Percentiles rank a stretch among this genome's conserved stretches.
These are phyloP conservation scores for Mallotus nudiflorus DNA, from an alignment of 345 rosid genomes.

Conservation along the genomic window DNA sequence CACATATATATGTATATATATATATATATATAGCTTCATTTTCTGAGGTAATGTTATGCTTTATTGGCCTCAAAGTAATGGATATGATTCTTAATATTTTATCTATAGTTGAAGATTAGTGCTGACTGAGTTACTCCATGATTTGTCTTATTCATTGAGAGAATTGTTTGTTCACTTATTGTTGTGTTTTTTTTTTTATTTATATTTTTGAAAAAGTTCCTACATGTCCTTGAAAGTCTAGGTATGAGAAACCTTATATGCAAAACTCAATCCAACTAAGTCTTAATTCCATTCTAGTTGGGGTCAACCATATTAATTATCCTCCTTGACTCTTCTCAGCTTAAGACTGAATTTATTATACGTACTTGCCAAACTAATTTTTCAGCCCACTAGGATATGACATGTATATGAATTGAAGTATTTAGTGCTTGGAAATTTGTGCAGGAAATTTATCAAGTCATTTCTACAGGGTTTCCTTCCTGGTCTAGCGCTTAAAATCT, in stretches of 20 bases:
- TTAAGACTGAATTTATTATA: too few species aligned
- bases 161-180: too few species aligned
- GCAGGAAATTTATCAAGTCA: constrained; percentile 89
- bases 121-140: background rate
- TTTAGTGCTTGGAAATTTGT: constrained; percentile 7
- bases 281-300: background rate
- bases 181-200: background rate
- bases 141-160: background rate
- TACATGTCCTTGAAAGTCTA: background rate
- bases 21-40: too few species aligned
- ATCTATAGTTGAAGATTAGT: background rate
- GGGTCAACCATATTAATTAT: background rate
- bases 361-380: too few species aligned
- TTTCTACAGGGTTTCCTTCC: constrained; percentile 98
- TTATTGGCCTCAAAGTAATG: too few species aligned
- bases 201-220: too few species aligned
- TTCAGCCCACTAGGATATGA: too few species aligned
- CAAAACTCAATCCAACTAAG: background rate
- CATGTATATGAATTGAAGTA: background rate
- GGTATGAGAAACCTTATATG: background rate
- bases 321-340: background rate
- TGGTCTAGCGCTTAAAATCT: constrained; percentile 87
- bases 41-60: too few species aligned
- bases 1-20: too few species aligned
- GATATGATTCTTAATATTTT: background rate